Evolutionary conservation across 2,329 filamentous ascomycete species (phyloP).

Genomic region (Samsoniella hepiali): DNA sequence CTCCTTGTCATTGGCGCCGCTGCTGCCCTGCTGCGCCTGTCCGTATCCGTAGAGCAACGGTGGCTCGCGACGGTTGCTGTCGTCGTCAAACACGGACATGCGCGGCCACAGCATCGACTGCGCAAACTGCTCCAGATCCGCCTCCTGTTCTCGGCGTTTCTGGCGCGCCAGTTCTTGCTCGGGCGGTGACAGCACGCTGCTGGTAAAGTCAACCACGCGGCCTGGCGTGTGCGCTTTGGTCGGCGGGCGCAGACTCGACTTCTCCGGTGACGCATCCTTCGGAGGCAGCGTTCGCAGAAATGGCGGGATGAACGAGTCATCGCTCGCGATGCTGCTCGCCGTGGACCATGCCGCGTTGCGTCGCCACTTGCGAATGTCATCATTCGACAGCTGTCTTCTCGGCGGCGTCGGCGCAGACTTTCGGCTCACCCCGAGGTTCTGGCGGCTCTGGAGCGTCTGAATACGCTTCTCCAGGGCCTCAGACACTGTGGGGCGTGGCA

Average conservation of each 20-base stretch:
- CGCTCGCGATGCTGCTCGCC: conserved; percentile 30
- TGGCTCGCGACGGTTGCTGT: conserved; percentile 13
- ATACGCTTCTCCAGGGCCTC: no score
- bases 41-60: neutral
- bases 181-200: conserved; percentile 46
- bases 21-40: conserved; percentile 17
- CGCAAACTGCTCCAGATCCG: conserved; percentile 19
- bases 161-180: conserved; percentile 38
- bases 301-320: conserved; percentile 36
- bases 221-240: conserved; percentile 57
- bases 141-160: conserved; percentile 24
- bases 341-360: conserved; percentile 35
- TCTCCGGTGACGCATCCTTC: conserved; percentile 51
- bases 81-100: conserved; percentile 20
- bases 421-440: no score
- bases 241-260: conserved; percentile 56
- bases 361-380: conserved; percentile 42
- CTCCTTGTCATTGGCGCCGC: conserved; percentile 31
- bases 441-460: no score
- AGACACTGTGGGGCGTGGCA: conserved; percentile 22
- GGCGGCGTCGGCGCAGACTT: conserved; percentile 34
- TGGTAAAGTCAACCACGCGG: conserved; percentile 56
- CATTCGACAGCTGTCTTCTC: conserved; percentile 40
- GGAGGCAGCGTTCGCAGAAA: conserved; percentile 49
- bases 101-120: conserved; percentile 23